These are phyloP conservation scores for Anthracocystis walkeri DNA, from an alignment of 1,284 basidiomycete species.

Conservation along the genomic window DNA sequence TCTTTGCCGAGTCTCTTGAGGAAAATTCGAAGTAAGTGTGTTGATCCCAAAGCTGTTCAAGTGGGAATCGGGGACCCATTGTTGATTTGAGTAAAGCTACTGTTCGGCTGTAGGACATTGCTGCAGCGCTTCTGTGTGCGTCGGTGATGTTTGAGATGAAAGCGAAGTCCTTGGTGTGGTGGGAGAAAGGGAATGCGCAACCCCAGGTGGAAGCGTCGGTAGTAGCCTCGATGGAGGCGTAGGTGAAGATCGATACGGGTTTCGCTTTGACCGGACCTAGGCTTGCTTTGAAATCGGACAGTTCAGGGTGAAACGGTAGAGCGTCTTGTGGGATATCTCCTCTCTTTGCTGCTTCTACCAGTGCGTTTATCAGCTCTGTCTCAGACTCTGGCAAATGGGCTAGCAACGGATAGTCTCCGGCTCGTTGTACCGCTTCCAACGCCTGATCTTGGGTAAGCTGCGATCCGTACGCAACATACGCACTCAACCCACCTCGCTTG, in stretches of 20 bases:
- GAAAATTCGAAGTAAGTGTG: slow-evolving; percentile 46
- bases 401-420: slow-evolving; percentile 13
- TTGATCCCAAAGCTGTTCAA: slow-evolving; percentile 45
- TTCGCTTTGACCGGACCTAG: slow-evolving; percentile 26
- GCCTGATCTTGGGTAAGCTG: slow-evolving; percentile 12
- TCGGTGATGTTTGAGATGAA: slow-evolving; percentile 1
- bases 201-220: slow-evolving; percentile 28
- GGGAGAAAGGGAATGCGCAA: slow-evolving; percentile 40
- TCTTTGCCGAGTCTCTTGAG: slow-evolving; percentile 27
- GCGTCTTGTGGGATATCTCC: slow-evolving; percentile 21
- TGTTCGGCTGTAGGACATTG: slow-evolving; percentile 37
- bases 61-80: slow-evolving; percentile 40
- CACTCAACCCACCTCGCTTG: slow-evolving; percentile 17
- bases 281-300: slow-evolving; percentile 17
- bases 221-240: slow-evolving; percentile 6
- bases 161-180: slow-evolving; percentile 37
- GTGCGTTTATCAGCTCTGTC: slow-evolving; percentile 2
- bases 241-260: slow-evolving; percentile 25
- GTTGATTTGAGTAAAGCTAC: slow-evolving; percentile 22
- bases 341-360: slow-evolving; percentile 24
- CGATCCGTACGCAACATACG: slow-evolving; percentile 20
- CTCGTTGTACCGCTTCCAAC: slow-evolving; percentile 3
- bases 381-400: slow-evolving; percentile 20
- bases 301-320: slow-evolving; percentile 36
- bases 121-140: slow-evolving; percentile 26